phyloP scores from a whole-genome alignment of 139 green algal species.

The Pleodorina starrii region DNA sequence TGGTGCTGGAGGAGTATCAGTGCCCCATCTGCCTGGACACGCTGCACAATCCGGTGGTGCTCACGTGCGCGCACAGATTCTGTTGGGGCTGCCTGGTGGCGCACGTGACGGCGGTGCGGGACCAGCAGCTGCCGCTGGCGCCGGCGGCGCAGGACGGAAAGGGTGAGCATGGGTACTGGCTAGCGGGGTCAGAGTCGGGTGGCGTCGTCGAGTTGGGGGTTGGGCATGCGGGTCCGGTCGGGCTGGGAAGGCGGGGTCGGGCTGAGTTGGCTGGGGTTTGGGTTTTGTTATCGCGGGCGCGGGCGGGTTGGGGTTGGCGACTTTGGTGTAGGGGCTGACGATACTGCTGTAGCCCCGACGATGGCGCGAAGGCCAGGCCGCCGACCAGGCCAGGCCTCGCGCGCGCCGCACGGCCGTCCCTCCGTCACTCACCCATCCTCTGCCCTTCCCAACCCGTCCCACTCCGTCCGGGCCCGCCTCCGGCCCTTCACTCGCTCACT shows the following conservation, averaged over 20 bases:
- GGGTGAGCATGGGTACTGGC: background rate
- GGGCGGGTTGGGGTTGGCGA: too few species aligned
- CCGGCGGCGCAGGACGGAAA: background rate
- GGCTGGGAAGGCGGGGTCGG: too few species aligned
- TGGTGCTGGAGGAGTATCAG: conserved; percentile 55
- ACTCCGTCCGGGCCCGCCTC: background rate
- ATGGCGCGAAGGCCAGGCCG: too few species aligned
- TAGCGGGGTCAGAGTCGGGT: too few species aligned
- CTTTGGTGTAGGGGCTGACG: too few species aligned
- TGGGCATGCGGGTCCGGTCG: too few species aligned
- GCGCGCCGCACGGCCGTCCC: too few species aligned
- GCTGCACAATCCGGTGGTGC: conserved; percentile 86
- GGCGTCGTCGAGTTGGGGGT: too few species aligned
- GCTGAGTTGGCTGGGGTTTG: too few species aligned
- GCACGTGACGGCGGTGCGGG: conserved; percentile 56
- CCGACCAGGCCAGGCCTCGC: too few species aligned
- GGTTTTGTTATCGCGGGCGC: too few species aligned
- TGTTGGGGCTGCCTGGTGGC: conserved; percentile 89
- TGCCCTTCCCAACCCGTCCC: background rate
- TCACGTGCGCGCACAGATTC: conserved; percentile 88
- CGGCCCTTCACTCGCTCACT: background rate
- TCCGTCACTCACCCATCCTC: background rate
- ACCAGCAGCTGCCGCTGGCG: conserved; percentile 27
- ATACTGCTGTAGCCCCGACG: too few species aligned
- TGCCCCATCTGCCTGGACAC: conserved; percentile 87